Evolutionary conservation across 2,329 filamentous ascomycete genomes (phyloP).

Genomic region (Trichoderma sp.): DNA sequence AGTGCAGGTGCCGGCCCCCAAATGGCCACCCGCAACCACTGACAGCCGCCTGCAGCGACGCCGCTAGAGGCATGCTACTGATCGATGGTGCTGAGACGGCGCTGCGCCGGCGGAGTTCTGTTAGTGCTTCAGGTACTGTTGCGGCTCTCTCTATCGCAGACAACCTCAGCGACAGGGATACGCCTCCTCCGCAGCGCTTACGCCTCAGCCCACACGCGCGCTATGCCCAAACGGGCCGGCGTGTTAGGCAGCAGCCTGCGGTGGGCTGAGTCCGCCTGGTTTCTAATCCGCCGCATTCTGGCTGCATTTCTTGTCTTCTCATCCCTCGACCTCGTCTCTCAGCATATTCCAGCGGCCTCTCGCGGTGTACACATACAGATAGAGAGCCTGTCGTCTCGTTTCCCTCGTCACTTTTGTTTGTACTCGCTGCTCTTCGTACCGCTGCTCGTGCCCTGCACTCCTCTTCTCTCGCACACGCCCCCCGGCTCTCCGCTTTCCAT

Average conservation of each 20-base stretch:
- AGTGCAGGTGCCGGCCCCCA: not conserved
- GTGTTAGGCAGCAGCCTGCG: conserved; percentile 27
- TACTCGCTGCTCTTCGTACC: not conserved
- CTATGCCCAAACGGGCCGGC: conserved; percentile 21
- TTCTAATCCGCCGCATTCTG: conserved; percentile 23
- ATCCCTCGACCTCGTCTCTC: not conserved
- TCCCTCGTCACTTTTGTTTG: not conserved
- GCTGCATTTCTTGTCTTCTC: conserved; percentile 5
- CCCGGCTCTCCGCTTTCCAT: conserved; percentile 5
- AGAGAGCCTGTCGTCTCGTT: not conserved
- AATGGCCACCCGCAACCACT: not conserved
- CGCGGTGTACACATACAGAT: not conserved
- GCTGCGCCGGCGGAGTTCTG: not conserved
- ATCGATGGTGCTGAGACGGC: not conserved
- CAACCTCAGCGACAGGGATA: conserved; percentile 21
- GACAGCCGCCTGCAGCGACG: not conserved
- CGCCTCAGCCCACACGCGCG: conserved; percentile 21
- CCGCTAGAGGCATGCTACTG: not conserved
- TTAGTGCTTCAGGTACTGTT: conserved; percentile 19
- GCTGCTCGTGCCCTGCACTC: not conserved
- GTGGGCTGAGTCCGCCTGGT: conserved; percentile 24
- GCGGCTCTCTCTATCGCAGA: not conserved
- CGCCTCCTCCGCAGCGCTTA: conserved; percentile 20
- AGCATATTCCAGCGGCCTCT: not conserved
- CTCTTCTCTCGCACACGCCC: not conserved